These are phyloP conservation scores for Pyrenophora seminiperda DNA, from an alignment of 2,329 filamentous ascomycete species.

Conservation along the genomic window DNA sequence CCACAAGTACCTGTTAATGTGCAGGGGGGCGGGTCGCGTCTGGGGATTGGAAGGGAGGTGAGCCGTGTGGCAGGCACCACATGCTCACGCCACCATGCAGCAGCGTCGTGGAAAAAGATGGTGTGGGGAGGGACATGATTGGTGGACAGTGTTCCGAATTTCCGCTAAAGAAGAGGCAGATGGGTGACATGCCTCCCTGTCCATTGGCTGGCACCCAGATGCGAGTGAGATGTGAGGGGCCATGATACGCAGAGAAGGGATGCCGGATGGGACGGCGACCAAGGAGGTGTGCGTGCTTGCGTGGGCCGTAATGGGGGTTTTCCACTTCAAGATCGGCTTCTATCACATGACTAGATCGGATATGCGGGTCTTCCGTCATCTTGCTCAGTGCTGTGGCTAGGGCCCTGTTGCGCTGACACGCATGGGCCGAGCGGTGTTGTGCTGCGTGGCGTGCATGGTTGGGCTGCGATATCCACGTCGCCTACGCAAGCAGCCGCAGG, in stretches of 20 bases:
- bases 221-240: background rate
- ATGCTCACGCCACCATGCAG: background rate
- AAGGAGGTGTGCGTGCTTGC: background rate
- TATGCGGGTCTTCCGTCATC: slow-evolving; percentile 3
- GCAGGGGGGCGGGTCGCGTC: background rate
- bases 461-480: slow-evolving; percentile 5
- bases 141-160: background rate
- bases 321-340: no score
- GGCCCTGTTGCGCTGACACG: slow-evolving; percentile 9
- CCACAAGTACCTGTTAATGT: background rate
- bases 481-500: background rate
- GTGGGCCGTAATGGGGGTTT: no score
- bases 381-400: background rate
- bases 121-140: slow-evolving; percentile 8
- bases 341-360: slow-evolving; percentile 6
- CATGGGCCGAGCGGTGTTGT: slow-evolving; percentile 10
- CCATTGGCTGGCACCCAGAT: background rate
- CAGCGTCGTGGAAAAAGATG: background rate
- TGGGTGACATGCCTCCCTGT: background rate
- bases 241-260: background rate
- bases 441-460: slow-evolving; percentile 17
- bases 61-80: background rate
- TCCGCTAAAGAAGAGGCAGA: no score
- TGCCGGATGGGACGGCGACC: background rate
- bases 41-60: no score